Conservation (phyloP, 345 rosid genomes). For the Ceriops tagal region DNA sequence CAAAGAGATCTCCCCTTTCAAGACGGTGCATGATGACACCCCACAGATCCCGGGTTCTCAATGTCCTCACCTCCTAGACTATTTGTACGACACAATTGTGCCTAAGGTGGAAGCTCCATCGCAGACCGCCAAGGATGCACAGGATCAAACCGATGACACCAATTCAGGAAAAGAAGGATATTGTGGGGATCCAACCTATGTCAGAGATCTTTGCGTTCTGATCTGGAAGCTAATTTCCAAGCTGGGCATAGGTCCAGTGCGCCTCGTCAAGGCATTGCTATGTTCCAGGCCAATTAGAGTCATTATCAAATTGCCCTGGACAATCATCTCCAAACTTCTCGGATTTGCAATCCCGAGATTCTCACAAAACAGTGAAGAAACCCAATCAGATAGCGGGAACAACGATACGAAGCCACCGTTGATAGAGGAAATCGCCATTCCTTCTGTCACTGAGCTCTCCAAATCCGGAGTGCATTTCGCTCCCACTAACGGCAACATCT, state of each 20-base stretch:
- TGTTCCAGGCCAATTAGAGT: conserved; percentile 24
- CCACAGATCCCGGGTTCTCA: conserved; percentile 24
- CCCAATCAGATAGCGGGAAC: conserved; percentile 13
- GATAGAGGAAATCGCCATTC: conserved; percentile 58
- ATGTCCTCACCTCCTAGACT: conserved; percentile 47
- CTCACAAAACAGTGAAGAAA: conserved; percentile 21
- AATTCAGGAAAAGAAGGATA: conserved; percentile 14
- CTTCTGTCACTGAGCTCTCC: conserved; percentile 53
- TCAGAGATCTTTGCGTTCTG: not conserved
- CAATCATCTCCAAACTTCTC: conserved; percentile 44
- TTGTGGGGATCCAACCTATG: conserved; percentile 8
- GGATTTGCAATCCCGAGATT: conserved; percentile 35
- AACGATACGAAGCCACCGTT: conserved; percentile 33
- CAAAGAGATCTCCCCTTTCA: conserved; percentile 55
- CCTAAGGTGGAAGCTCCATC: conserved; percentile 30
- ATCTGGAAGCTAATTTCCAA: conserved; percentile 26
- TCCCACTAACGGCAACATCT: conserved; percentile 40
- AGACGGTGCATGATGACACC: conserved; percentile 15
- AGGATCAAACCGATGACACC: conserved; percentile 18
- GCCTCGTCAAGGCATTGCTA: conserved; percentile 20
- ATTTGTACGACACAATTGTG: conserved; percentile 47
- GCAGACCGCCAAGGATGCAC: conserved; percentile 11
- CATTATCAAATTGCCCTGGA: conserved; percentile 42
- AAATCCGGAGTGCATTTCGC: conserved; percentile 45
- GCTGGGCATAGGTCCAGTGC: conserved; percentile 15